Base-by-base conservation (phyloP, 2,329 filamentous ascomycete genomes). In the Ceratocystis smalleyi region DNA sequence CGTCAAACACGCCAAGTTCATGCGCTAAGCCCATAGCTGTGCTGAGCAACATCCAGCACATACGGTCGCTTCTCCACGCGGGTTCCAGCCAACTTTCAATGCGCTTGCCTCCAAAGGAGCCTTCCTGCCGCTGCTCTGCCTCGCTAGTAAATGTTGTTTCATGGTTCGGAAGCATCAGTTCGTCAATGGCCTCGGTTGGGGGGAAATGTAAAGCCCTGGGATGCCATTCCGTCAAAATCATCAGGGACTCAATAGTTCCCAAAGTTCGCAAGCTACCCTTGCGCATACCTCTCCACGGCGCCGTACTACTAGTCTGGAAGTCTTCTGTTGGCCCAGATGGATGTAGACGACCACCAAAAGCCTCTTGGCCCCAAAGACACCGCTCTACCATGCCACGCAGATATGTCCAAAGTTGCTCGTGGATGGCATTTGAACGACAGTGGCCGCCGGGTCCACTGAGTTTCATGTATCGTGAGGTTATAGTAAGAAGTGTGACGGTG, bases 31-130 rank as follows among this genome's bases (percentile, higher is more conserved):
- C 88, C 77, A 92, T 88, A 15, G 90, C 91, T 45, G 91, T 95
- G 71, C 90, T 95, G 35, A 97, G 80, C 15, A 97, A 78, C 90
- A 96, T 96, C 92, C 92, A 96, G 72, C 89, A 95, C 89, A 96
- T 95, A 64, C 91, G 87, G 71, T 96, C 92, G 68, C 87, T 90
- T 69, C 92, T 82, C 90, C 92, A 96, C 7, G 90, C 92, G 1
- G 94, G 94, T 73, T 99, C 94, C 3, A 97, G 83, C 90, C 94
- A 97, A 72, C 90, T 92, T 71, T 96, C 91, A 68, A 96, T 94
- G 32, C 91, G 80, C 72, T 88, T 86, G 8, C 89, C 90, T 55
- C 90, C 89, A 22, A 90, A 81, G 3, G 73, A 74, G 2, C 72
- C 66, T 27, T 73, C 71, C 5, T 71, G 66, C 74, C 15, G 57